phyloP scores from a whole-genome alignment of 208 protist genomes.

The Phytomonas sp. region DNA sequence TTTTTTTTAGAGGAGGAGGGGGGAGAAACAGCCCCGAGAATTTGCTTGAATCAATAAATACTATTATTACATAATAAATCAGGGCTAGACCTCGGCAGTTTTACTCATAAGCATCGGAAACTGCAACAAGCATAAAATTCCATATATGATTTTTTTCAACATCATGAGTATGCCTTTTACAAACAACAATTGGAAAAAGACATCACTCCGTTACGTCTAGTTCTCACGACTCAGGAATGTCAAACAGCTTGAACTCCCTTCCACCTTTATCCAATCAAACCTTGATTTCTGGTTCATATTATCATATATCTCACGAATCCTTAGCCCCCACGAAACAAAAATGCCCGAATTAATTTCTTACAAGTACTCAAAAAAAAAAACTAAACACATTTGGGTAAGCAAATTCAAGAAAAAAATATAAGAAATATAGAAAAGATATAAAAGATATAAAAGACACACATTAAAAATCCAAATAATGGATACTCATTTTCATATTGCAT shows the following conservation, averaged over 20 bases:
- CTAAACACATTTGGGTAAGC: neutral
- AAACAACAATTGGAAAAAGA: neutral
- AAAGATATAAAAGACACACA: conserved; percentile 15
- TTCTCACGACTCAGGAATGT: neutral
- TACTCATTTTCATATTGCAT: neutral
- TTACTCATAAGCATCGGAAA: neutral
- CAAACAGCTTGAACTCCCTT: neutral
- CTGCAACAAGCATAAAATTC: neutral
- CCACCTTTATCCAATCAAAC: neutral
- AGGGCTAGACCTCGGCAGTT: neutral
- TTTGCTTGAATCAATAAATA: neutral
- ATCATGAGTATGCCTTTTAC: neutral
- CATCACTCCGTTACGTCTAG: neutral
- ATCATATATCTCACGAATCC: neutral
- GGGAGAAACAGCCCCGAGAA: neutral
- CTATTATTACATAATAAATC: neutral
- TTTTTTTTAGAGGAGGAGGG: neutral
- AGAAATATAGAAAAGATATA: conserved; percentile 10
- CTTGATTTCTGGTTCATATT: neutral
- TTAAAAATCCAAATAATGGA: conserved; percentile 1
- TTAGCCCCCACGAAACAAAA: neutral
- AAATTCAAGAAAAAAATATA: neutral
- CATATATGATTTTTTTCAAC: neutral
- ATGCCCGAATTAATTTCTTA: conserved; percentile 5
- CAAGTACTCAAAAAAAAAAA: conserved; percentile 8